A percentile compares a stretch with the other conserved stretches of the same genome.
These are phyloP conservation scores for Puccinia coronata DNA, from an alignment of 1,284 basidiomycete genomes.

Conservation along the genomic window DNA sequence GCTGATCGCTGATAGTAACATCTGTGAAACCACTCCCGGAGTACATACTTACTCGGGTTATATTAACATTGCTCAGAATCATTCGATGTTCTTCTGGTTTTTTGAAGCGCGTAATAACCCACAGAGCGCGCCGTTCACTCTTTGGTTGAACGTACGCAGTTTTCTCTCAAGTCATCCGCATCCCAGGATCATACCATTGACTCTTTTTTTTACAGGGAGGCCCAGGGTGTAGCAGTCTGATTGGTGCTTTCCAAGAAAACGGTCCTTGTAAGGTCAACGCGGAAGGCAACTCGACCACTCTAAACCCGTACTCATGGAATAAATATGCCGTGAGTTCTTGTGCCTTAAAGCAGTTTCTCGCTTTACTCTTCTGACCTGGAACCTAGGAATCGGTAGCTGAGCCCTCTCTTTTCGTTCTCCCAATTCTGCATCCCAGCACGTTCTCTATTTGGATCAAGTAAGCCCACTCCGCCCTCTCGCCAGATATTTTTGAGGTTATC, in stretches of 20 bases:
- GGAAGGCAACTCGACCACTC: slow-evolving; percentile 63
- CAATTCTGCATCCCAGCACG: slow-evolving; percentile 60
- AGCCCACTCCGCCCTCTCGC: background rate
- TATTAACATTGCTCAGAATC: slow-evolving; percentile 64
- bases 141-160: slow-evolving; percentile 63
- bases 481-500: background rate
- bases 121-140: slow-evolving; percentile 65
- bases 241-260: slow-evolving; percentile 70
- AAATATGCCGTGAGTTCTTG: slow-evolving; percentile 60
- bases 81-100: slow-evolving; percentile 72
- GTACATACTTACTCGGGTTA: slow-evolving; percentile 71
- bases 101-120: slow-evolving; percentile 67
- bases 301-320: slow-evolving; percentile 70
- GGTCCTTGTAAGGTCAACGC: slow-evolving; percentile 69
- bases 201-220: slow-evolving; percentile 53
- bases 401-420: background rate
- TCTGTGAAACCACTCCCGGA: slow-evolving; percentile 71
- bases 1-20: slow-evolving; percentile 63
- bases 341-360: background rate
- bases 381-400: background rate
- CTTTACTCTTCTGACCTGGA: background rate
- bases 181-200: slow-evolving; percentile 64
- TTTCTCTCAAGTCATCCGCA: slow-evolving; percentile 60
- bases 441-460: slow-evolving; percentile 72
- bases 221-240: slow-evolving; percentile 69